Percentiles rank a stretch among this genome's conserved stretches.
These are phyloP conservation scores for Globisporangium paddicum DNA, from an alignment of 352 stramenopile species.

Conservation along the genomic window DNA sequence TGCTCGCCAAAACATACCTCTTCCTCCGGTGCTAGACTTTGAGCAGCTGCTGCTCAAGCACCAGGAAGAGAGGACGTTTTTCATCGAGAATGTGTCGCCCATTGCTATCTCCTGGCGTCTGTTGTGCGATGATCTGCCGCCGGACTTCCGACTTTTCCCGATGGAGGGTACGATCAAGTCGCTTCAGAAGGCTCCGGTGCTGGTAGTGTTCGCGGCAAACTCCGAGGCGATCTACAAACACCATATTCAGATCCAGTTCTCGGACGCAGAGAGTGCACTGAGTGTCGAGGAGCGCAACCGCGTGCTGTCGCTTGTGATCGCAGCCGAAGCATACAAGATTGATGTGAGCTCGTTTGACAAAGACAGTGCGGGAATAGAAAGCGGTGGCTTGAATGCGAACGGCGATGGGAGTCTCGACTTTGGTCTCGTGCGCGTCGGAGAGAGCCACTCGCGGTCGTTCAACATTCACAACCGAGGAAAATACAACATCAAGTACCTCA, in stretches of 20 bases:
- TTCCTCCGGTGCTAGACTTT: conserved; percentile 78
- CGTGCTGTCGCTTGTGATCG: conserved; percentile 29
- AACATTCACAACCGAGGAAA: conserved; percentile 90
- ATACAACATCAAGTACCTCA: conserved; percentile 89
- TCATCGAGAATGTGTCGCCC: conserved; percentile 77
- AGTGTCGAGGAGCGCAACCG: conserved; percentile 32
- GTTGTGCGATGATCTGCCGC: conserved; percentile 22
- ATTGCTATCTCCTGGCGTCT: conserved; percentile 78
- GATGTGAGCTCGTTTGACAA: conserved; percentile 85
- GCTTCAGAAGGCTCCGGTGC: conserved; percentile 52
- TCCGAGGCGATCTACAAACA: conserved; percentile 66
- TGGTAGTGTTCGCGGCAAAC: conserved; percentile 66
- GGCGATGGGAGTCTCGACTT: conserved; percentile 87
- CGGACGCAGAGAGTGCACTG: conserved; percentile 70
- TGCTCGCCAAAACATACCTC: not conserved
- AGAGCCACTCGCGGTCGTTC: conserved; percentile 77
- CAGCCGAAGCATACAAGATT: conserved; percentile 90
- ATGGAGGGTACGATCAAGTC: conserved; percentile 67
- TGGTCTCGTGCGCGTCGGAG: conserved; percentile 89
- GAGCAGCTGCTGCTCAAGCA: conserved; percentile 89
- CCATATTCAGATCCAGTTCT: conserved; percentile 72
- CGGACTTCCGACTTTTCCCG: conserved; percentile 73
- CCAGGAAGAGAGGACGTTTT: conserved; percentile 85
- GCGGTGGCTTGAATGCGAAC: conserved; percentile 10
- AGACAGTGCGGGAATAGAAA: conserved; percentile 17